Conservation (phyloP, 148 eudicot genomes). For the Silene latifolia region DNA sequence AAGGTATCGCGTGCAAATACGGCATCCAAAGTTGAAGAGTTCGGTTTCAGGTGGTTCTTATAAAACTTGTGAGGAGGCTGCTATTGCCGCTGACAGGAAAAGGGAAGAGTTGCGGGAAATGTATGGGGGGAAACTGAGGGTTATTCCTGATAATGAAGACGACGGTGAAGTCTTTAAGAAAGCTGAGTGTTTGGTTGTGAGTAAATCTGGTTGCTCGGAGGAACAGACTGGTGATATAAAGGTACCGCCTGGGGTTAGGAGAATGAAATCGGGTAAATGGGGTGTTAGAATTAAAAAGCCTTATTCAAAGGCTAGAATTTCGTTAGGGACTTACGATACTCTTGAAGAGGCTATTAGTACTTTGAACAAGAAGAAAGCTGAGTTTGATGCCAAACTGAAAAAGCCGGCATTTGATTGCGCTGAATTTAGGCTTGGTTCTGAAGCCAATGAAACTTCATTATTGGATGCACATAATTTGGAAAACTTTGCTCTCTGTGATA, state of each 20-base stretch:
- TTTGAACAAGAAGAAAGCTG: neutral
- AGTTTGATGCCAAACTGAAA: neutral
- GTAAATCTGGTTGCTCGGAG: neutral
- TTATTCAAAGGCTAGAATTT: neutral
- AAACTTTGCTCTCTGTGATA: neutral
- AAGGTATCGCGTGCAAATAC: neutral
- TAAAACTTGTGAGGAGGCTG: conserved; percentile 8
- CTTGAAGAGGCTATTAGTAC: neutral
- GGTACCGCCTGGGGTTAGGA: neutral
- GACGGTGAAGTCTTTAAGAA: neutral
- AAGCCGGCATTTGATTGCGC: neutral
- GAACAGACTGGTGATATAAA: neutral
- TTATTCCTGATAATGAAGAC: neutral
- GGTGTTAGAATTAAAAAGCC: neutral
- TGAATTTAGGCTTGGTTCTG: neutral
- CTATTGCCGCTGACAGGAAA: conserved; percentile 1
- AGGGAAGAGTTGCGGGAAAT: neutral
- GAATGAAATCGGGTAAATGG: neutral
- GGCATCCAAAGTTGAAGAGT: neutral
- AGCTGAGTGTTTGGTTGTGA: neutral
- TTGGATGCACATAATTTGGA: neutral
- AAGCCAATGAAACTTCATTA: neutral
- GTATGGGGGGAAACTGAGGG: neutral
- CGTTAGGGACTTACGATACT: neutral
- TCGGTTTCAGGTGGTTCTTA: neutral